Base-by-base conservation (phyloP, 2,329 filamentous ascomycete species). In the Diaporthe destruens region DNA sequence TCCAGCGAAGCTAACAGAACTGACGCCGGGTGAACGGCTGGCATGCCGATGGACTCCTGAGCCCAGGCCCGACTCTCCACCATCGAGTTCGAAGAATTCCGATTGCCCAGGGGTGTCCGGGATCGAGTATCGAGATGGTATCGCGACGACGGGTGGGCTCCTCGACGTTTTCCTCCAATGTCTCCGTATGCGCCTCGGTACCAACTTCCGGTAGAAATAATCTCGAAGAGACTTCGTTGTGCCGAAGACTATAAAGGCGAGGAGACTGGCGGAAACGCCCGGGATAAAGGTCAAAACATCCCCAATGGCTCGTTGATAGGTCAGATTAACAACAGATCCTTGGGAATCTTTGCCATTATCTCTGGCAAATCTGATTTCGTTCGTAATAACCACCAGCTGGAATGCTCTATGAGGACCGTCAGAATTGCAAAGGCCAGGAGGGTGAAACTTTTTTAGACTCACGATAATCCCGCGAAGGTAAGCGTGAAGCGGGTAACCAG, bases 401-500 rank as follows among this genome's bases (percentile, higher is more conserved):
- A 85, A 85, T 53, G 78, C 72, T 5, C 78, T 81, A 54, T n/a
- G 23, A 6, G 34, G 32, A 14, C 12, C 16, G 36, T 68, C n/a
- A 74, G 72, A 6, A 25, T 51, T 36, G 11, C 20, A 47, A 6
- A 12, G 32, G 8, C 25, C 8, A 11, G 25, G 8, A 51, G 3
- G 14, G 20, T 7, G 14, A 20, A 36, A 12, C 11, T 23, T 18
- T 29, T 29, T 16, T 11, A 39, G 42, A 36, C 80, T 75, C 74
- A 83, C 81, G 81, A 78, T 54, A 86, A 75, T 14, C 84, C 79
- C 3, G 82, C 71, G 71, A 86, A 86, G 2, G 80, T 84, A 16
- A 86, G 80, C 1, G 81, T 81, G 74, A 87, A 87, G 12, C 85
- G 83, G 8, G 82, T 78, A 7, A 87, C 75, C 6, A 87, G 79